Base-by-base conservation (phyloP, 2,329 filamentous ascomycete genomes). In the Pseudocercospora eumusae region DNA sequence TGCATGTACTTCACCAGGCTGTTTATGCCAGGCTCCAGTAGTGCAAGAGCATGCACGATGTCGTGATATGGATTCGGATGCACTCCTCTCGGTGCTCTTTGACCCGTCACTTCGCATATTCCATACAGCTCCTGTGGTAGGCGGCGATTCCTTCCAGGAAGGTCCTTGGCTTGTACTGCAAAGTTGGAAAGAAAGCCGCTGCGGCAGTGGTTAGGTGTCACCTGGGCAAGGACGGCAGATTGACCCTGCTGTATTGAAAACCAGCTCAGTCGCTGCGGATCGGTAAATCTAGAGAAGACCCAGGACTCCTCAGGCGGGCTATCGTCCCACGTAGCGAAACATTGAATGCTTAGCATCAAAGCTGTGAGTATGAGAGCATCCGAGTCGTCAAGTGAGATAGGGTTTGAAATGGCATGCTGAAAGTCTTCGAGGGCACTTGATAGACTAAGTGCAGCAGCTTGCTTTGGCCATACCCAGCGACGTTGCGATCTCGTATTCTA, bases 31-130 rank as follows among this genome's bases (percentile, higher is more conserved):
- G 63, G 56, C 21, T 62, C 52, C 4, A 62, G 21, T 9, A 62
- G 53, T 7, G 52, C 57, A 9, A 64, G 40, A 10, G 60, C 61
- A 31, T 64, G 63, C 15, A 64, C 23, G 1, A 61, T 50, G 20
- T 64, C 63, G n/a, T 64, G 63, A 15, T 64, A 64, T 1, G 63
- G 63, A n/a, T 64, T 64, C 1, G 56, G 7, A 45, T 64, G 63
- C 5, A 59, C 53, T 15, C 60, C 60, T 18, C 56, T 53, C 10
- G 57, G 63, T 11, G 60, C 63, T 18, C 59, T 54, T 5, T 45
- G 52, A 33, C 60, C 53, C 13, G 56, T 62, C 27, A 64, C 63
- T 23, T 60, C 55, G 33, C 63, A 64, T 3, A 64, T 40, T 11
- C 49, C 54, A 40, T 54, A 64, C 18, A 64, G 56, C 4, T 31